Evolutionary conservation across 192 early-diverging fungal genomes (phyloP), one percentile per base, ranked within the genome.

Genomic region (Powellomyces hirtus): DNA sequence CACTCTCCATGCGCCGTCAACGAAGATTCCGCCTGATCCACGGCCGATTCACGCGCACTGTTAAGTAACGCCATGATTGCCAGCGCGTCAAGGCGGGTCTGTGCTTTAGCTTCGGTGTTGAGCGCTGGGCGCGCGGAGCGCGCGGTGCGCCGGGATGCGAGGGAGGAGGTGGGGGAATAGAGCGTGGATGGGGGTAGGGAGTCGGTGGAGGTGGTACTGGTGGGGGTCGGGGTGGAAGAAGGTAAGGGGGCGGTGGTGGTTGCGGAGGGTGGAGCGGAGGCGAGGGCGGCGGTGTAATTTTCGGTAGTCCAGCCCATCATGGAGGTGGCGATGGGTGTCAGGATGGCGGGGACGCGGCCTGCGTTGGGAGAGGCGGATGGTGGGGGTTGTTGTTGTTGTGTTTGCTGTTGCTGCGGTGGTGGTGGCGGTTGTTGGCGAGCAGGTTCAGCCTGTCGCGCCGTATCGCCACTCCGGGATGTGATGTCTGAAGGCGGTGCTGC

Each of bases 51-150:
- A 14, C 61, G 44, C 22, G 68, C 68, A 56, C 22, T 63, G 45
- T 51, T 35, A 6, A 71, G 60, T 50, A 71, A 8, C 18, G 68
- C 59, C 68, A 71, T 62, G 1, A 71, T 63, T 5, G 55, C 57
- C 40, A 60, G 31, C 14, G 55, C 55, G 42, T 61, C 67, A 26
- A 69, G 36, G 6, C 35, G 22, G 18, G 24, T 7, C 0, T 62
- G 59, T n/a, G n/a, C n/a, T n/a, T n/a, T n/a, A n/a, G n/a, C n/a
- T 44, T 44, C 11, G 36, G 36, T 1, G 37, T 2, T 37, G 58
- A 37, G 14, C 10, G 58, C 34, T 29, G 14, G 4, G 60, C 35
- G 26, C 14, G 60, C 60, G 18, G 0, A 20, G 33, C 8, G 37
- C 35, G 37, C 1, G 37, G 35, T 27, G 60, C 16, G 4, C 37